Evolutionary conservation across 2,329 filamentous ascomycete species (phyloP), one percentile per base, ranked within the genome.

Genomic region (Myriosclerotinia scirpicola): DNA sequence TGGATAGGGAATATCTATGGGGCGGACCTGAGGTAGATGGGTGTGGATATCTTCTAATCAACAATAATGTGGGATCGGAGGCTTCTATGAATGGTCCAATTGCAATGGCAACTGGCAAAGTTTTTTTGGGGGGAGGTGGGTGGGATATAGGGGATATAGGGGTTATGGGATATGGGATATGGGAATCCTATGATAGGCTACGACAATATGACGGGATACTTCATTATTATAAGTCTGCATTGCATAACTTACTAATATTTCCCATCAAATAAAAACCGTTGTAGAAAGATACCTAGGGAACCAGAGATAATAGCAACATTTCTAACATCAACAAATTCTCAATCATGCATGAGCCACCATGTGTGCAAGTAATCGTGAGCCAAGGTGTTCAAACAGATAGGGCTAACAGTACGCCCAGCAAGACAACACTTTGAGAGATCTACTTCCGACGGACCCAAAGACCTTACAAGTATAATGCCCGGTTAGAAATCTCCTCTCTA

Each of bases 1-100:
- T 30, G 14, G 55, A 46, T 15, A 22, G 26, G 22, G 20, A 20
- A 26, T 26, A 26, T 26, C 26, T 26, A 26, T 26, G 26, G 26
- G 26, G 26, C 26, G 26, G 26, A 26, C 26, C 8, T 20, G 12
- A 17, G 83, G 69, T 77, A 79, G 71, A 4, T 72, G 15, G 22
- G 20, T 0, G 14, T 30, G 2, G 1, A 3, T 1, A 30, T 6
- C 15, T 26, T 42, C 15, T 11, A 9, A n/a, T 5, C 11, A 20
- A 15, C 6, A 11, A 40, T 55, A n/a, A 55, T 38, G 3, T 40
- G 12, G 2, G 55, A 30, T 1, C 3, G 30, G 26, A 30, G 7
- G 3, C 5, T 1, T 44, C 22, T n/a, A n/a, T 8, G 9, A 46
- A n/a, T 12, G 12, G 15, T 5, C 22, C 15, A 46, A 34, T 8